phyloP scores from a whole-genome alignment of 371 early-diverging fungal species.

The Rhizomucor miehei region DNA sequence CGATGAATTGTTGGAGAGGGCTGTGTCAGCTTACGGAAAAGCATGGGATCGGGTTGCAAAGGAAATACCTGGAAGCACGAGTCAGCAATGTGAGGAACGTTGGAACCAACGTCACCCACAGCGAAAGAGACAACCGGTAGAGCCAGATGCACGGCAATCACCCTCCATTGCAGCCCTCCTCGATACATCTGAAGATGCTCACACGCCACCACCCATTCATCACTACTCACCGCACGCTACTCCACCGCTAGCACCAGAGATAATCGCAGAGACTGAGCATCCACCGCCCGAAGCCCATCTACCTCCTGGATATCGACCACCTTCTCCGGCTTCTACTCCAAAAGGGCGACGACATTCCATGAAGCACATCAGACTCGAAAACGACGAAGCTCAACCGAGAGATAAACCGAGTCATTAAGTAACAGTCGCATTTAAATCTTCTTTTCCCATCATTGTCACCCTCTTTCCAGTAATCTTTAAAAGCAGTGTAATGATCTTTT shows the following conservation, averaged over 20 bases:
- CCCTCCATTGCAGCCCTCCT: constrained; percentile 47
- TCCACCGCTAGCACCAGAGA: constrained; percentile 16
- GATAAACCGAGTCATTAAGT: too few species aligned
- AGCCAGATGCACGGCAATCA: constrained; percentile 37
- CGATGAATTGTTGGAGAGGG: constrained; percentile 27
- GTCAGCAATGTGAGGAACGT: background rate
- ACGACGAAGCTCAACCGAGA: too few species aligned
- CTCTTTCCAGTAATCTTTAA: too few species aligned
- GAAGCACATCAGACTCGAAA: too few species aligned
- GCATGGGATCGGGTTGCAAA: constrained; percentile 38
- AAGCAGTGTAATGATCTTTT: too few species aligned
- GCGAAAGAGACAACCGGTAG: constrained; percentile 3
- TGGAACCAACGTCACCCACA: constrained; percentile 1
- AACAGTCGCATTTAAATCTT: too few species aligned
- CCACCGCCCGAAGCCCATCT: constrained; percentile 2
- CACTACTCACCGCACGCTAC: constrained; percentile 23
- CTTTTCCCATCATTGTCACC: too few species aligned
- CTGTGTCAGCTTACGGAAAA: constrained; percentile 31
- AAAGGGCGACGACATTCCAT: constrained; percentile 15
- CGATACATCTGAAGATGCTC: constrained; percentile 11
- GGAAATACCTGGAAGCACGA: constrained; percentile 19
- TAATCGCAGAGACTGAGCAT: constrained; percentile 1
- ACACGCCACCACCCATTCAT: constrained; percentile 9
- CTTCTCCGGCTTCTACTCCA: constrained; percentile 44
- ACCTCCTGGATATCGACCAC: constrained; percentile 28